These are phyloP conservation scores for Lentinula lateritia DNA, from an alignment of 768 basidiomycete species.

Conservation along the genomic window DNA sequence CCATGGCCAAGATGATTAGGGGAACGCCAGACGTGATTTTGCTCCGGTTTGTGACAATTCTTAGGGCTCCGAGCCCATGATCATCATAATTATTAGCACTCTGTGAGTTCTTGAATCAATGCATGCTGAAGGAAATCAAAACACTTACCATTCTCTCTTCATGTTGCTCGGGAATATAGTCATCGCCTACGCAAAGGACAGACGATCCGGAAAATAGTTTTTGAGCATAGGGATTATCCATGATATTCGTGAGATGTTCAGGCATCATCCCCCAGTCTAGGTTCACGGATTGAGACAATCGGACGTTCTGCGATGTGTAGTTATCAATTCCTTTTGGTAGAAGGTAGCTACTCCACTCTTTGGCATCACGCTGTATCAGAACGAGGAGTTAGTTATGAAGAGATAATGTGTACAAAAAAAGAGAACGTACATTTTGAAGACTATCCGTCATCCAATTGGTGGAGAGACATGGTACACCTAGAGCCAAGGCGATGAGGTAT, in stretches of 20 bases:
- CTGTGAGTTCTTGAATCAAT: not conserved
- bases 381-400: not conserved
- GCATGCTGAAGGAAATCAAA: not conserved
- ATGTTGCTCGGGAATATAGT: constrained; percentile 39
- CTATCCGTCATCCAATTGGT: constrained; percentile 46
- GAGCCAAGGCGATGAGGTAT: constrained; percentile 73
- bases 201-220: constrained; percentile 51
- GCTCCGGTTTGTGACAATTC: constrained; percentile 1
- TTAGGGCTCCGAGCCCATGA: not conserved
- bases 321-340: constrained; percentile 52
- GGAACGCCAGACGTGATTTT: constrained; percentile 29
- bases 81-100: not conserved
- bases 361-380: constrained; percentile 24
- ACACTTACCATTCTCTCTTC: not conserved
- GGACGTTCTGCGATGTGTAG: constrained; percentile 15
- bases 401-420: not conserved
- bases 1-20: constrained; percentile 74
- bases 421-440: constrained; percentile 23
- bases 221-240: constrained; percentile 47
- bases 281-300: constrained; percentile 42
- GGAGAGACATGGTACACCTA: constrained; percentile 81
- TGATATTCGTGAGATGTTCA: constrained; percentile 54
- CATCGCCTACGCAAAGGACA: constrained; percentile 56
- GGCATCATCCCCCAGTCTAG: constrained; percentile 39
- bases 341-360: constrained; percentile 62